Evolutionary conservation across 768 basidiomycete species (phyloP).

Genomic region (Termitomyces sp.): DNA sequence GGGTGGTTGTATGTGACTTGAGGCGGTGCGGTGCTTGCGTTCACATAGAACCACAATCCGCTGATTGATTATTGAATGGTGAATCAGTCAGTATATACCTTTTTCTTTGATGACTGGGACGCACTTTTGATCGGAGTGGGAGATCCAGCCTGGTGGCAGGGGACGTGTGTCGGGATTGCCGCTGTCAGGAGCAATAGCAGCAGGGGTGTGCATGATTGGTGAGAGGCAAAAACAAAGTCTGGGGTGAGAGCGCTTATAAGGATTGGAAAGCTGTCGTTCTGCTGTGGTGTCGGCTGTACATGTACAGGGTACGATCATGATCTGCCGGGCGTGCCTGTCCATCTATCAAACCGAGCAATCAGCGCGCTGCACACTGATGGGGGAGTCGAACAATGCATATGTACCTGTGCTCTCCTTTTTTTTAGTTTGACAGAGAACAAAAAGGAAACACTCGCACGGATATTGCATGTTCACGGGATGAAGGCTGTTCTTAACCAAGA

Average conservation of each 20-base stretch:
- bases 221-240: background rate
- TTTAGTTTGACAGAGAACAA: too few species aligned
- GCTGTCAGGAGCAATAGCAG: background rate
- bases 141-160: slow-evolving; percentile 12
- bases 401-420: too few species aligned
- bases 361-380: too few species aligned
- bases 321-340: too few species aligned
- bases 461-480: too few species aligned
- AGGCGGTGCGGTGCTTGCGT: slow-evolving; percentile 23
- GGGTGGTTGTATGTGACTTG: slow-evolving; percentile 30
- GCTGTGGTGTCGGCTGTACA: too few species aligned
- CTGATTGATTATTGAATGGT: background rate
- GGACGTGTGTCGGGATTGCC: slow-evolving; percentile 5
- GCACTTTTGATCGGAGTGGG: slow-evolving; percentile 10
- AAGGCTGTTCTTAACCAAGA: too few species aligned
- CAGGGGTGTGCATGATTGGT: background rate
- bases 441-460: too few species aligned
- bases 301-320: too few species aligned
- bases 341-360: too few species aligned
- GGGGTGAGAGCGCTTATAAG: background rate
- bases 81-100: background rate
- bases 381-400: too few species aligned
- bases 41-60: slow-evolving; percentile 27
- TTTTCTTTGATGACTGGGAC: background rate
- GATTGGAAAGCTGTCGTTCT: background rate